Evolutionary conservation across 2,329 filamentous ascomycete genomes (phyloP).

Genomic region (Sporothrix pseudoabietina): DNA sequence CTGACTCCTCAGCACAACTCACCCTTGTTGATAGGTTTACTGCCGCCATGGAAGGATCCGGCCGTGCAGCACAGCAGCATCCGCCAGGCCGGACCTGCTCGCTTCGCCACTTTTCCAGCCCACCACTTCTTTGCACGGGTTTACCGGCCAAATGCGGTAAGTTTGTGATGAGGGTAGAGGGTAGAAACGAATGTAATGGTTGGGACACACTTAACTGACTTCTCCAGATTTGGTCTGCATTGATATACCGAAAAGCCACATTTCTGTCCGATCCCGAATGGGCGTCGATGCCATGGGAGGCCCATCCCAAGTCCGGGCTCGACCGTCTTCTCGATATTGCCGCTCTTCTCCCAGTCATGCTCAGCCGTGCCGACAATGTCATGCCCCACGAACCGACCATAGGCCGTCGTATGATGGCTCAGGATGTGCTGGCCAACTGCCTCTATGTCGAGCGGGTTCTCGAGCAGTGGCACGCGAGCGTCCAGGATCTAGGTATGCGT

Average conservation of each 20-base stretch:
- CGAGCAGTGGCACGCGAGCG: constrained; percentile 50
- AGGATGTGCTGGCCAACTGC: constrained; percentile 53
- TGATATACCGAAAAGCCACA: constrained; percentile 53
- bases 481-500: constrained; percentile 37
- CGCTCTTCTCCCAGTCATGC: constrained; percentile 51
- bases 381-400: constrained; percentile 45
- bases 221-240: constrained; percentile 49
- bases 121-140: constrained; percentile 62
- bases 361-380: constrained; percentile 50
- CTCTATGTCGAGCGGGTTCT: constrained; percentile 53
- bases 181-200: neutral
- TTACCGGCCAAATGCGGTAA: constrained; percentile 56
- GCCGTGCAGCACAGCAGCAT: constrained; percentile 44
- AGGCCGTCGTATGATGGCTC: constrained; percentile 49
- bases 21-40: constrained; percentile 42
- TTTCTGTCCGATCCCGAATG: constrained; percentile 57
- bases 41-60: constrained; percentile 45
- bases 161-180: constrained; percentile 36
- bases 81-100: constrained; percentile 48
- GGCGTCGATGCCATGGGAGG: constrained; percentile 55
- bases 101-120: constrained; percentile 55
- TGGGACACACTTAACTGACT: constrained; percentile 5
- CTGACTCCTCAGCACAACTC: constrained; percentile 48
- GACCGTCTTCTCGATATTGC: constrained; percentile 57
- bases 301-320: constrained; percentile 53